phyloP scores from a whole-genome alignment of 2,329 filamentous ascomycete species.

The Alternaria sp. region DNA sequence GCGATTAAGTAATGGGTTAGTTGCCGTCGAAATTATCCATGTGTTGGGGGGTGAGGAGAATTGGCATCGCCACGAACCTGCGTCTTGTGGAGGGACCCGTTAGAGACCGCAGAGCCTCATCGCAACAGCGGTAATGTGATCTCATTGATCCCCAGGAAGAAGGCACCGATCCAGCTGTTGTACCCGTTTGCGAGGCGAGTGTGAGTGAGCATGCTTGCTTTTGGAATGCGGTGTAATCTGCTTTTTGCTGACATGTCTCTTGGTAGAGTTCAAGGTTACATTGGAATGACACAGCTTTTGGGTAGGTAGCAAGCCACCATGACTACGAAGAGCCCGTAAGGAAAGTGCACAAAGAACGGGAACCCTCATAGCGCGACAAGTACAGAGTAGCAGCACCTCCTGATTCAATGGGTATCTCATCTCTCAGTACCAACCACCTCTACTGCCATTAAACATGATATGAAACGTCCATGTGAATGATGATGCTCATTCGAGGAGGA shows the following conservation, averaged over 20 bases:
- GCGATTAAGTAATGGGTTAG: conserved; percentile 3
- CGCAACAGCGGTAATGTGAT: neutral
- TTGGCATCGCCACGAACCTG: neutral
- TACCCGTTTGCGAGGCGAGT: neutral
- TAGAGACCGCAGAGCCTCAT: conserved; percentile 11
- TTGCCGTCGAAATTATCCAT: neutral
- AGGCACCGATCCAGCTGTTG: neutral
- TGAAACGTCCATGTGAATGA: conserved; percentile 30
- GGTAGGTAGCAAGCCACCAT: conserved; percentile 10
- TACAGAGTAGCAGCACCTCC: conserved; percentile 41
- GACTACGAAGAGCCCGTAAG: conserved; percentile 18
- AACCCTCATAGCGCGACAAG: conserved; percentile 32
- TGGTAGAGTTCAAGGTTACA: neutral
- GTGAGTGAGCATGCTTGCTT: neutral
- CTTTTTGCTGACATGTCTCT: neutral
- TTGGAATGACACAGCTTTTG: conserved; percentile 17
- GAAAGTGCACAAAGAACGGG: conserved; percentile 29
- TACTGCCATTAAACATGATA: conserved; percentile 34
- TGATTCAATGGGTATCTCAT: conserved; percentile 51
- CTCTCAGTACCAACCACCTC: conserved; percentile 46
- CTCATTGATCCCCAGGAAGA: neutral
- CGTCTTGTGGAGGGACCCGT: neutral
- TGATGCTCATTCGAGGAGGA: conserved; percentile 34
- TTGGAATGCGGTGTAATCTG: neutral
- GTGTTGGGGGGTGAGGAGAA: neutral